Evolutionary conservation across 208 protist genomes (phyloP).

Genomic region (Leishmania turanica): DNA sequence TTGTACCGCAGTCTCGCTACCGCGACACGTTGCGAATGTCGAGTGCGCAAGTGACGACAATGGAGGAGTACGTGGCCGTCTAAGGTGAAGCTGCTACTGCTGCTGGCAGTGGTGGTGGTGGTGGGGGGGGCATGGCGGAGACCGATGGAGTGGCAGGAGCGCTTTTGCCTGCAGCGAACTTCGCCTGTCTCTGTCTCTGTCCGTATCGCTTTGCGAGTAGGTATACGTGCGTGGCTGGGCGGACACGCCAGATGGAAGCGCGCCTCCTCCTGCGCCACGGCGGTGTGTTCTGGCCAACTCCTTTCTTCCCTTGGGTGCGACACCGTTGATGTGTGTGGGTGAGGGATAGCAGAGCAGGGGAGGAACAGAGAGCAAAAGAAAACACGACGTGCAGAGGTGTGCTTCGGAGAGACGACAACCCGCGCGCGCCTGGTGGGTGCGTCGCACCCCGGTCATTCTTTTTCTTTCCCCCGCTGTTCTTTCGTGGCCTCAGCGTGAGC

Average conservation of each 20-base stretch:
- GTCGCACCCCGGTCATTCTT: not conserved
- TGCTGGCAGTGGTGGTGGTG: not conserved
- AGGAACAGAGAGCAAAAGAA: not conserved
- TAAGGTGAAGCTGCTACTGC: conserved; percentile 17
- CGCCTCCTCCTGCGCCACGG: not conserved
- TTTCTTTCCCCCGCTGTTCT: no score
- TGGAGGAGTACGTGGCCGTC: conserved; percentile 64
- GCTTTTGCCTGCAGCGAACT: not conserved
- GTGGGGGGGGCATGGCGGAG: not conserved
- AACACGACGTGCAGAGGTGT: not conserved
- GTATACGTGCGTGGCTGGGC: not conserved
- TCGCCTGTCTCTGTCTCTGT: not conserved
- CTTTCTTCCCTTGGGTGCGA: not conserved
- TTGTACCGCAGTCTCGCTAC: conserved; percentile 50
- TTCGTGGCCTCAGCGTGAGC: not conserved
- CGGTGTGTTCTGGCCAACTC: not conserved
- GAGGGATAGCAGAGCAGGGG: not conserved
- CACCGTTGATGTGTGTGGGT: not conserved
- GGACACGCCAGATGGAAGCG: not conserved
- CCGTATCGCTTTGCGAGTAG: not conserved
- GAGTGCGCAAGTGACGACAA: conserved; percentile 39
- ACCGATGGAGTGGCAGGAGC: not conserved
- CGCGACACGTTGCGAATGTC: conserved; percentile 50
- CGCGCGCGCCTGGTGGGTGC: not conserved
- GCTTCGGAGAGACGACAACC: not conserved